Conservation (phyloP, 2,329 filamentous ascomycete species). For the Zarea fungicola region DNA sequence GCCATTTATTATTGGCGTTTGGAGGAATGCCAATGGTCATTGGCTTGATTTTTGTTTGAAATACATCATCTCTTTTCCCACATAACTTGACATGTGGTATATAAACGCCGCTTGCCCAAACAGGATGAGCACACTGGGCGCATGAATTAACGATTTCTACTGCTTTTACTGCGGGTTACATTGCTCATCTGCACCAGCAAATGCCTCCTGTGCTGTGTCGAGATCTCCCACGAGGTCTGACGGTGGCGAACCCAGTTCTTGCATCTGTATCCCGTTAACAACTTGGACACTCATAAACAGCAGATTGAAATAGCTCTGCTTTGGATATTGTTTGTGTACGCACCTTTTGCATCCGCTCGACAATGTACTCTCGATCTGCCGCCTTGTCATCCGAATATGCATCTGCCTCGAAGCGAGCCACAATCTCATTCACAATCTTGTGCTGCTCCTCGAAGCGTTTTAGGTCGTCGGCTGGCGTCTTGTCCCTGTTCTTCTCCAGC, state of each 20-base stretch:
- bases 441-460: constrained; percentile 79
- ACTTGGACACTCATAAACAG: no score
- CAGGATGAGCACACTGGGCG: background rate
- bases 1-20: constrained; percentile 3
- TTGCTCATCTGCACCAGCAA: constrained; percentile 55
- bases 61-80: constrained; percentile 3
- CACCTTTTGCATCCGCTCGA: constrained; percentile 97
- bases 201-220: constrained; percentile 71
- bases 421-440: constrained; percentile 75
- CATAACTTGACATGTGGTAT: constrained; percentile 21
- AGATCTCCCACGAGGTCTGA: constrained; percentile 88
- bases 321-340: constrained; percentile 20
- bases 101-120: constrained; percentile 16
- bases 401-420: constrained; percentile 77
- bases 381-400: constrained; percentile 78
- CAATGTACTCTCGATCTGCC: constrained; percentile 82
- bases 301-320: background rate
- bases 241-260: constrained; percentile 87
- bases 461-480: constrained; percentile 64
- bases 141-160: background rate
- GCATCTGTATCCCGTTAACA: constrained; percentile 71
- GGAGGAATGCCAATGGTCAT: background rate
- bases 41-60: background rate
- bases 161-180: constrained; percentile 53
- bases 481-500: constrained; percentile 71